These are phyloP conservation scores for Fusarium compactum DNA, from an alignment of 2,329 filamentous ascomycete genomes.

Conservation along the genomic window DNA sequence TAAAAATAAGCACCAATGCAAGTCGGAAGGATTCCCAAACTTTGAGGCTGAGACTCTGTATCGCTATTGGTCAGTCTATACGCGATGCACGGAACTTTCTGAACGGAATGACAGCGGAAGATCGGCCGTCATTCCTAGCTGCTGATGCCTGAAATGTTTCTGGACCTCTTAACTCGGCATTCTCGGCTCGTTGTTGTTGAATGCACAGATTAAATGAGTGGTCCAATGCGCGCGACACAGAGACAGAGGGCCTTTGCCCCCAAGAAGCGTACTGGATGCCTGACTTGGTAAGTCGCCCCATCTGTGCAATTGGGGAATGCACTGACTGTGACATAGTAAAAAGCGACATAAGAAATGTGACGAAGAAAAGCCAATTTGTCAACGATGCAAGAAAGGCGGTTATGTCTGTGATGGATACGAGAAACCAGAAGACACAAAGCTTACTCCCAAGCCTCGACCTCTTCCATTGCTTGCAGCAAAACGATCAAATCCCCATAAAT, in stretches of 20 bases:
- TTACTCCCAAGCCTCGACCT: no score
- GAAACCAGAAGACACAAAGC: no score
- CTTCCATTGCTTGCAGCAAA: no score
- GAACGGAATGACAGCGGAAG: background rate
- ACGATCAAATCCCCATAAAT: no score
- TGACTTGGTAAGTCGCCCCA: slow-evolving; percentile 10
- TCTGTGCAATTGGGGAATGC: background rate
- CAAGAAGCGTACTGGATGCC: slow-evolving; percentile 14
- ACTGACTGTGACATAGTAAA: background rate
- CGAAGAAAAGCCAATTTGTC: slow-evolving; percentile 12
- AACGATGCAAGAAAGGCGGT: slow-evolving; percentile 15
- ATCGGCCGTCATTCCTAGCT: no score
- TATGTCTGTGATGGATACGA: slow-evolving; percentile 24
- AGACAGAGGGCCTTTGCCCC: slow-evolving; percentile 6
- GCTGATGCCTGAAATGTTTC: no score
- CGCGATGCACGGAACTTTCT: slow-evolving; percentile 7
- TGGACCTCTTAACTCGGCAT: background rate
- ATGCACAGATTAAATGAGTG: background rate
- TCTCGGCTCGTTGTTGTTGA: background rate
- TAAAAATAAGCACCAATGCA: background rate
- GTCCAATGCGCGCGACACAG: background rate
- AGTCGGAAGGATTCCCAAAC: no score
- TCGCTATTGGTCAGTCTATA: slow-evolving; percentile 8
- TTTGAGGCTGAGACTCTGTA: background rate
- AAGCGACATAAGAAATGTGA: slow-evolving; percentile 20